Percentiles rank a stretch among this genome's conserved stretches.
phyloP scores from a whole-genome alignment of 192 early-diverging fungal species.

The Coemansia javaensis region DNA sequence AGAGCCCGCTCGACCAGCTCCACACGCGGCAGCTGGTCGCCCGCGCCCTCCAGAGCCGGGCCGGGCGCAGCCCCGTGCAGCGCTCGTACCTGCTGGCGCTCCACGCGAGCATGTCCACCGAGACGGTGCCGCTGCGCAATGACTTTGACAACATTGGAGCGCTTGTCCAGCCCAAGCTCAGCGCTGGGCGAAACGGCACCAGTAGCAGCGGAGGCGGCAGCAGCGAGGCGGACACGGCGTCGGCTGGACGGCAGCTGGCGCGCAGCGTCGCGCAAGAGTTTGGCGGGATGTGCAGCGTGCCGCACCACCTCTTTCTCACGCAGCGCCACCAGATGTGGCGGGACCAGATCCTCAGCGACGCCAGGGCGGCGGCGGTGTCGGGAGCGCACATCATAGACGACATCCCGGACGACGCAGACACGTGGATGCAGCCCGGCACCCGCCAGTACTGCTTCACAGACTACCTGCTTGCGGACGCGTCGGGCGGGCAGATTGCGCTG shows the following conservation, averaged over 20 bases:
- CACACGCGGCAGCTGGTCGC: constrained; percentile 15
- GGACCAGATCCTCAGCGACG: background rate
- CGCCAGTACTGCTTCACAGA: constrained; percentile 40
- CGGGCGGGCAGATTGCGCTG: background rate
- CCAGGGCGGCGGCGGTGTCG: background rate
- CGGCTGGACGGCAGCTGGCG: constrained; percentile 3
- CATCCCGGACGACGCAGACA: constrained; percentile 22
- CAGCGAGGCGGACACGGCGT: background rate
- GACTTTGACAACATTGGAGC: constrained; percentile 36
- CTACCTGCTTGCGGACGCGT: constrained; percentile 27
- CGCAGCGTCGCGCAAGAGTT: constrained; percentile 19
- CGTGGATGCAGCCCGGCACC: constrained; percentile 40
- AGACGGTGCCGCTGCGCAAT: constrained; percentile 25
- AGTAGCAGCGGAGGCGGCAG: no score
- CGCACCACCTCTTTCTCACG: constrained; percentile 19
- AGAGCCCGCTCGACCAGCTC: constrained; percentile 31
- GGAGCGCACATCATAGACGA: constrained; percentile 3
- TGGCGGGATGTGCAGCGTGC: constrained; percentile 27
- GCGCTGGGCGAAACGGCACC: no score
- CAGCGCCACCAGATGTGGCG: constrained; percentile 25
- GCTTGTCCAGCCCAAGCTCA: no score
- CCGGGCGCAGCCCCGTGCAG: constrained; percentile 3
- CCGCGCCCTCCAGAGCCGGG: constrained; percentile 9
- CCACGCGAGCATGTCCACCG: constrained; percentile 7
- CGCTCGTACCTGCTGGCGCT: constrained; percentile 13